Percentiles rank a stretch among this genome's conserved stretches.
Conservation (phyloP, 202 grass and related monocot species). For the Panicum hallii region DNA sequence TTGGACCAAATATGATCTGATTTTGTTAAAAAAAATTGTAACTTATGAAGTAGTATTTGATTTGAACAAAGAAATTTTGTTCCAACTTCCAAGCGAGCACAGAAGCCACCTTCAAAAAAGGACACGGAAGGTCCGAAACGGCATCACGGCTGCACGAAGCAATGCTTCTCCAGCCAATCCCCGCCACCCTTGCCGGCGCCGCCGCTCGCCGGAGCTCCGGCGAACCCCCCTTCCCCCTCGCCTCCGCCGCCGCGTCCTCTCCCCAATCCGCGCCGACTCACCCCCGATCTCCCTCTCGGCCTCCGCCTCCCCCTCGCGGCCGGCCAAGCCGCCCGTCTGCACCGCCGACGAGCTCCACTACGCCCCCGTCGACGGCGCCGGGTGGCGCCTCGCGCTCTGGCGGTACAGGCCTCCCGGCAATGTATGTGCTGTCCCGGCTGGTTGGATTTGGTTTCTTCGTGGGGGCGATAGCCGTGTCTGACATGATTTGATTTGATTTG, state of each 20-base stretch:
- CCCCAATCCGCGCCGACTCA: conserved; percentile 39
- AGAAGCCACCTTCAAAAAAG: neutral
- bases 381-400: conserved; percentile 67
- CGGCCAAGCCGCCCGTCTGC: conserved; percentile 51
- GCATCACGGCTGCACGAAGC: neutral
- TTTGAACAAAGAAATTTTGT: neutral
- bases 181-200: conserved; percentile 31
- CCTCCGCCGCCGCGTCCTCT: conserved; percentile 11
- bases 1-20: too few species aligned
- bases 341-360: conserved; percentile 77
- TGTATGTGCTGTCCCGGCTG: conserved; percentile 16
- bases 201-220: conserved; percentile 2
- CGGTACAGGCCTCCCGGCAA: conserved; percentile 51
- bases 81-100: neutral
- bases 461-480: neutral
- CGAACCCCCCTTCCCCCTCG: conserved; percentile 1
- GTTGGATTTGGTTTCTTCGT: neutral
- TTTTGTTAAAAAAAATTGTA: too few species aligned
- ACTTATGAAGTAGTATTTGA: neutral
- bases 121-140: conserved; percentile 9
- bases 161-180: conserved; percentile 50
- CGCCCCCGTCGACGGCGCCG: conserved; percentile 50
- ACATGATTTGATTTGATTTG: conserved; percentile 16
- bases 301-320: conserved; percentile 26
- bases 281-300: conserved; percentile 45